Base-by-base conservation (phyloP, 78 protist species). In the Dictyostelium citrinum region DNA sequence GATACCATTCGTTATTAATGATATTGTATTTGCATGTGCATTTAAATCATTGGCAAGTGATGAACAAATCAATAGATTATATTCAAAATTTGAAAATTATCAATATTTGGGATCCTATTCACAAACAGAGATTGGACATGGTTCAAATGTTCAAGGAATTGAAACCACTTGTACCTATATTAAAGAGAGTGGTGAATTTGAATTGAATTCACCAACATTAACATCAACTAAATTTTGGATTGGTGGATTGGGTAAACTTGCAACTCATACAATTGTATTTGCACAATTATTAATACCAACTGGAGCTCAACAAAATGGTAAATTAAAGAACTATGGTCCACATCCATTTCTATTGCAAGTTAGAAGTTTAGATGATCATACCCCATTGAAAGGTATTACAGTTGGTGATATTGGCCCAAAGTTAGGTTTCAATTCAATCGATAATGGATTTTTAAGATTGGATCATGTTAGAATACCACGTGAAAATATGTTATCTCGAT, bases 201-300 rank as follows among this genome's bases (percentile, higher is more conserved):
- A 96, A 43, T 37, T 98, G 22, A 9, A 97, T 81, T 95, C 96
- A 72, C 96, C 96, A 22, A 95, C 95, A 3, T 33, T 90, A 20
- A 92, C 96, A 10, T 80, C 98, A 24, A 96, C 97, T 2, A 98
- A 98, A 92, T 97, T 95, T 91, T 98, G 99, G 99, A 55, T 90
- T 2, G 98, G 98, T 24, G 97, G 91, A 11, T 49, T 91, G 7
- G 98, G 97, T 55, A n/a, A 55, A 27, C 20, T 74, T 14, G 78
- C 97, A 1, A 97, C 97, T 4, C 98, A 97, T 71, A 27, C 92
- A 0, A 77, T 95, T 68, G 82, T 88, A 7, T 82, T 91, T 33
- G 97, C 97, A 3, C 97, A 91, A 51, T 78, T 95, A 41, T 61
- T 60, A 16, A 20, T 95, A 8, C 41, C 58, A n/a, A n/a, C n/a